Conservation (phyloP, 1,284 basidiomycete species). For the Puccinia hordei region DNA sequence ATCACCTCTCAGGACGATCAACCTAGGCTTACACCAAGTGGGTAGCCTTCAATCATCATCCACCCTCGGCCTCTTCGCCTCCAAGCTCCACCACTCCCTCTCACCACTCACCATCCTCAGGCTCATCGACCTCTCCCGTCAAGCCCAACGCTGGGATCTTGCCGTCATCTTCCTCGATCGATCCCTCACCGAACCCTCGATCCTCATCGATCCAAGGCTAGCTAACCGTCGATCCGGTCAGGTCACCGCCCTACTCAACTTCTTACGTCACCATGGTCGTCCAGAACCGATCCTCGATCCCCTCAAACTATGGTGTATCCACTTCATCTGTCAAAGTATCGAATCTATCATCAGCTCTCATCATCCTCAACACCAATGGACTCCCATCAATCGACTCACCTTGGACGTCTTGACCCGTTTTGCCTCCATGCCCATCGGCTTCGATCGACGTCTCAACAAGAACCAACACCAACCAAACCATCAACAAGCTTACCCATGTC, state of each 20-base stretch:
- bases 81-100: neutral
- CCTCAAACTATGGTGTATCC: constrained; percentile 3
- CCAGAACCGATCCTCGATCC: constrained; percentile 15
- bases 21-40: neutral
- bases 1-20: neutral
- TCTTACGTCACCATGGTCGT: neutral
- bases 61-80: neutral
- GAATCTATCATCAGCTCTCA: neutral
- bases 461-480: neutral
- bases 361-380: constrained; percentile 22
- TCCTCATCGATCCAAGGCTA: neutral
- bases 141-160: constrained; percentile 40
- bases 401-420: constrained; percentile 41
- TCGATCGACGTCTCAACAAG: neutral
- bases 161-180: constrained; percentile 29
- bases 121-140: constrained; percentile 31
- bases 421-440: constrained; percentile 24
- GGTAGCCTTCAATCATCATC: neutral
- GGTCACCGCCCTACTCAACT: constrained; percentile 30
- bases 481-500: neutral
- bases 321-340: constrained; percentile 19
- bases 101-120: constrained; percentile 1
- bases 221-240: constrained; percentile 15
- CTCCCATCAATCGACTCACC: constrained; percentile 12
- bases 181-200: neutral